These are phyloP conservation scores for Pestalotiopsis sp. DNA, from an alignment of 2,329 filamentous ascomycete genomes.

Conservation along the genomic window DNA sequence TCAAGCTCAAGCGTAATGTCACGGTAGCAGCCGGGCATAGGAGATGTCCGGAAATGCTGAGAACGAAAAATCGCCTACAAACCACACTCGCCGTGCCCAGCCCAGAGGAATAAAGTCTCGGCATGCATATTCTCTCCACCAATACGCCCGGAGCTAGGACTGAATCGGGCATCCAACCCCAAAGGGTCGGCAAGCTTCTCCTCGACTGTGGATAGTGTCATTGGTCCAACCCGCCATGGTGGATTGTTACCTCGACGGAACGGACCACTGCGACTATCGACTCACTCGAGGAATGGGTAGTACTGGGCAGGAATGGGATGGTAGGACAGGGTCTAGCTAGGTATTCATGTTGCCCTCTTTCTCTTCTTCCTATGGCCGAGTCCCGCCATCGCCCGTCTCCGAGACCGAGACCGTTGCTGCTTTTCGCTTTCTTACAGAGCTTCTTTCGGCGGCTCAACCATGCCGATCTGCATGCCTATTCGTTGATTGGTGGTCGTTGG, in stretches of 20 bases:
- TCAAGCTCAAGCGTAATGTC: background rate
- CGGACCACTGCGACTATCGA: background rate
- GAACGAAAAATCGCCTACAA: background rate
- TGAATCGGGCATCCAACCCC: background rate
- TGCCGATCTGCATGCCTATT: background rate
- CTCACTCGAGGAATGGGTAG: background rate
- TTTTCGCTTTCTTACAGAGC: background rate
- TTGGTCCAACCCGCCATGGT: background rate
- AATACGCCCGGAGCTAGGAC: background rate
- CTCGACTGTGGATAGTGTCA: background rate
- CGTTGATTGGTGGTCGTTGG: background rate
- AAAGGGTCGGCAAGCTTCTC: background rate
- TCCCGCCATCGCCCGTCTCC: conserved; percentile 5
- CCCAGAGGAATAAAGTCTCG: background rate
- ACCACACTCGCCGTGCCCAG: background rate
- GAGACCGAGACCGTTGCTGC: background rate
- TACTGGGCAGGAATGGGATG: background rate
- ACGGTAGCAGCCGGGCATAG: background rate
- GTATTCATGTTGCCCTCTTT: background rate
- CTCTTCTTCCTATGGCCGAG: background rate
- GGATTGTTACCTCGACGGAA: background rate
- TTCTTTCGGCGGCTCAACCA: background rate
- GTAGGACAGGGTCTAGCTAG: background rate
- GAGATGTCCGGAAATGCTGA: conserved; percentile 3
- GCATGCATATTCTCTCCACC: conserved; percentile 7